Conservation (phyloP, 2,329 filamentous ascomycete genomes). For the Talaromyces islandicus region DNA sequence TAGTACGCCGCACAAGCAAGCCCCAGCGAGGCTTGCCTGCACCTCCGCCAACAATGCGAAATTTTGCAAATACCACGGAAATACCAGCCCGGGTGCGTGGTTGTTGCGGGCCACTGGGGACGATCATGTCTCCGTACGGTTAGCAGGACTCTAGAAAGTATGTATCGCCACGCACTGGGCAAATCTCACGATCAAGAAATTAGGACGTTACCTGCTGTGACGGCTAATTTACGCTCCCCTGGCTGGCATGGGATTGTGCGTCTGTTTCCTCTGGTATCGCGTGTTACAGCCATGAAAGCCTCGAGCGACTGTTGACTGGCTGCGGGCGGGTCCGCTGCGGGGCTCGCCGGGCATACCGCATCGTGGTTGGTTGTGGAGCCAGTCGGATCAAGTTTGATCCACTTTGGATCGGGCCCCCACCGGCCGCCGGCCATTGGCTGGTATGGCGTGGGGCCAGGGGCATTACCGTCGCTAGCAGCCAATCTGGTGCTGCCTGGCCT, state of each 20-base stretch:
- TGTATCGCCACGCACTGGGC: conserved; percentile 3
- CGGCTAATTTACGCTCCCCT: background rate
- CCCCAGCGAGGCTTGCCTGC: background rate
- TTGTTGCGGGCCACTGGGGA: background rate
- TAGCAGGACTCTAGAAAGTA: background rate
- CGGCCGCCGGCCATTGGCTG: background rate
- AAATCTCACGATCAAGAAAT: background rate
- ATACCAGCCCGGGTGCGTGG: background rate
- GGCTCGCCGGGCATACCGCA: background rate
- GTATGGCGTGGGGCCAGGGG: background rate
- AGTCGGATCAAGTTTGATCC: too few relatives aligned
- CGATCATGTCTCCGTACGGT: background rate
- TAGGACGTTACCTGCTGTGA: background rate
- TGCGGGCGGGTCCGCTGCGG: background rate
- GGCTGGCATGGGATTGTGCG: background rate
- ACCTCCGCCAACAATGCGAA: background rate
- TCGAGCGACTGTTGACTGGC: background rate
- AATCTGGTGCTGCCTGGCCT: background rate
- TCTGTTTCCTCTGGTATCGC: conserved; percentile 1
- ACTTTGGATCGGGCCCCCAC: background rate
- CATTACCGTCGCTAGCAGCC: background rate
- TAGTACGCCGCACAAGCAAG: background rate
- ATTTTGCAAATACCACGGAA: background rate
- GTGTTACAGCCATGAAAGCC: background rate
- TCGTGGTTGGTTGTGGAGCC: background rate